A percentile compares a stretch with the other conserved stretches of the same genome.
Conservation (phyloP, 257 asterid genomes). For the Rehmannia glutinosa region DNA sequence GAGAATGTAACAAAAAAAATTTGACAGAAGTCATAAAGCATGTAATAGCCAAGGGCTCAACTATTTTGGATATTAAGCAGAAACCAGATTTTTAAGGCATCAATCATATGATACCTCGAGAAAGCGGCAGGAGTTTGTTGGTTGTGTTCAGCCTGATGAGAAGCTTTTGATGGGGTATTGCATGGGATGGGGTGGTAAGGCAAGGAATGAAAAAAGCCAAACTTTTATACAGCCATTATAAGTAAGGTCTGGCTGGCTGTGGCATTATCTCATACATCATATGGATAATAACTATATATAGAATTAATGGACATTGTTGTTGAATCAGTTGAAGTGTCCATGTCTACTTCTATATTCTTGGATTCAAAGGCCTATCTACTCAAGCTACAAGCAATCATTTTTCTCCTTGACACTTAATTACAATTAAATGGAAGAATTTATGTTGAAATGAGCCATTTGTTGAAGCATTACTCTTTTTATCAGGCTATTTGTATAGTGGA, state of each 20-base stretch:
- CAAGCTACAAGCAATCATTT: slow-evolving; percentile 23
- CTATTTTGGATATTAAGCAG: too few species aligned
- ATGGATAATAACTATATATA: not conserved
- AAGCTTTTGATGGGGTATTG: not conserved
- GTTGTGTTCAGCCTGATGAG: not conserved
- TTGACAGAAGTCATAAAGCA: too few species aligned
- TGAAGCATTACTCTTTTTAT: too few species aligned
- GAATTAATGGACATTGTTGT: not conserved
- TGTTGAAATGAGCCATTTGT: too few species aligned
- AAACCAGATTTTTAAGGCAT: too few species aligned
- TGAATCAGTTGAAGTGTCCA: slow-evolving; percentile 26
- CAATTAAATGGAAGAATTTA: not conserved
- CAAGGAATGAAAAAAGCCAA: too few species aligned
- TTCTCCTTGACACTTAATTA: slow-evolving; percentile 1
- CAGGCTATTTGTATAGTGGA: too few species aligned
- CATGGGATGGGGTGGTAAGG: too few species aligned
- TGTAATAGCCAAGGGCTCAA: too few species aligned
- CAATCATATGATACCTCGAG: slow-evolving; percentile 12
- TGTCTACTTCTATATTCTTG: slow-evolving; percentile 31
- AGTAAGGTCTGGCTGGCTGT: too few species aligned
- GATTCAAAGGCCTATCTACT: slow-evolving; percentile 27
- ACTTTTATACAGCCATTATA: not conserved
- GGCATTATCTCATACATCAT: not conserved
- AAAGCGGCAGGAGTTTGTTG: not conserved
- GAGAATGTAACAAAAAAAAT: too few species aligned